Percentiles rank a stretch among this genome's conserved stretches.
Evolutionary conservation across 257 asterid genomes (phyloP).

Genomic region (Solanum corneliomulleri): DNA sequence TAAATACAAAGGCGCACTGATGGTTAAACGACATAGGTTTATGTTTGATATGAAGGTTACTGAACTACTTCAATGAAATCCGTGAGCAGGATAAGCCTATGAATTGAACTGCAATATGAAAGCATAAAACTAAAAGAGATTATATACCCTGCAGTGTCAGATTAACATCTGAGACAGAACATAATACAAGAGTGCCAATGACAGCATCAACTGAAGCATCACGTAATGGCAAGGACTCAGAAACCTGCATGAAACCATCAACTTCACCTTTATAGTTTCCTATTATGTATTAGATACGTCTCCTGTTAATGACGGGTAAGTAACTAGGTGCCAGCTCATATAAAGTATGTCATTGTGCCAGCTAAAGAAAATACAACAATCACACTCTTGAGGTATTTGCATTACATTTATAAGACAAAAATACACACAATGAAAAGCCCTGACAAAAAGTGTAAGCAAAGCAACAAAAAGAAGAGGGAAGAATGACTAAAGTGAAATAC

Average conservation of each 20-base stretch:
- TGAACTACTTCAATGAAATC: neutral
- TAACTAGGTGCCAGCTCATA: neutral
- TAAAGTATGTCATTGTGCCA: neutral
- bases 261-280: neutral
- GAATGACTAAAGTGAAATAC: neutral
- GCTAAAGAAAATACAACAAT: neutral
- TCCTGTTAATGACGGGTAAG: neutral
- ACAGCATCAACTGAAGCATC: constrained; percentile 91
- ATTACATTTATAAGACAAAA: neutral
- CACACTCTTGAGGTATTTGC: neutral
- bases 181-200: constrained; percentile 76
- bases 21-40: neutral
- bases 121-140: neutral
- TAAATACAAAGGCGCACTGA: neutral
- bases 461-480: neutral
- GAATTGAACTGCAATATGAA: neutral
- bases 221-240: constrained; percentile 63
- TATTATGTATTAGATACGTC: neutral
- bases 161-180: constrained; percentile 78
- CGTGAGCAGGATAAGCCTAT: neutral
- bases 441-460: neutral
- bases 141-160: constrained; percentile 51
- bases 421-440: neutral
- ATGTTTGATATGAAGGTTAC: neutral
- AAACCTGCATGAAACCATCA: constrained; percentile 41